These are phyloP conservation scores for Panus rudis DNA, from an alignment of 768 basidiomycete species.

Conservation along the genomic window DNA sequence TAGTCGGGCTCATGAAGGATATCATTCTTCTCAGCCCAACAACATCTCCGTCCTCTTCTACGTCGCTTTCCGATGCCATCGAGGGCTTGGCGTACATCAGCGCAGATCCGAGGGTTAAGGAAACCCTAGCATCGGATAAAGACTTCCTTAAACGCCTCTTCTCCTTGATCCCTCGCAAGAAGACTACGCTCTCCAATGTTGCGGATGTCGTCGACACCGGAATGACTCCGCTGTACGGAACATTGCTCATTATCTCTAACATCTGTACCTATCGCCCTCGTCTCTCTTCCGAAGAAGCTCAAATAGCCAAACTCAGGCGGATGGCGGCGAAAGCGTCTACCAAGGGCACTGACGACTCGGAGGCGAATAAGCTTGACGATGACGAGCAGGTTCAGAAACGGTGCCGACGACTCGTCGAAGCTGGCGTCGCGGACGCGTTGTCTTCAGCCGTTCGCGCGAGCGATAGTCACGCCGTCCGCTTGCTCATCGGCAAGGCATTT, in stretches of 20 bases:
- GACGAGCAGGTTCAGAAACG: conserved; percentile 59
- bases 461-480: conserved; percentile 60
- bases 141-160: conserved; percentile 53
- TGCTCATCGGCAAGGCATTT: conserved; percentile 51
- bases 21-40: conserved; percentile 39
- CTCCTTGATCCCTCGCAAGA: conserved; percentile 47
- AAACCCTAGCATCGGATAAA: conserved; percentile 46
- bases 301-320: conserved; percentile 69
- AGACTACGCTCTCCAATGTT: conserved; percentile 19
- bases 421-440: conserved; percentile 61
- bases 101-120: conserved; percentile 54
- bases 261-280: conserved; percentile 63
- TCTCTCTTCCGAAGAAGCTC: conserved; percentile 73
- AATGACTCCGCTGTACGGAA: conserved; percentile 65
- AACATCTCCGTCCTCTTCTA: conserved; percentile 15
- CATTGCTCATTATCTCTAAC: conserved; percentile 70
- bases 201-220: conserved; percentile 24
- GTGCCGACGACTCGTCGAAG: conserved; percentile 47
- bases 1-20: conserved; percentile 50
- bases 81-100: conserved; percentile 87
- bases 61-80: conserved; percentile 57
- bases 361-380: conserved; percentile 41
- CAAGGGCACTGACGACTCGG: conserved; percentile 6
- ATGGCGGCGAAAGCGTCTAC: conserved; percentile 52
- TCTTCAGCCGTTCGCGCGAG: conserved; percentile 44